These are phyloP conservation scores for Penicillium sp. DNA, from an alignment of 2,329 filamentous ascomycete genomes.

Conservation along the genomic window DNA sequence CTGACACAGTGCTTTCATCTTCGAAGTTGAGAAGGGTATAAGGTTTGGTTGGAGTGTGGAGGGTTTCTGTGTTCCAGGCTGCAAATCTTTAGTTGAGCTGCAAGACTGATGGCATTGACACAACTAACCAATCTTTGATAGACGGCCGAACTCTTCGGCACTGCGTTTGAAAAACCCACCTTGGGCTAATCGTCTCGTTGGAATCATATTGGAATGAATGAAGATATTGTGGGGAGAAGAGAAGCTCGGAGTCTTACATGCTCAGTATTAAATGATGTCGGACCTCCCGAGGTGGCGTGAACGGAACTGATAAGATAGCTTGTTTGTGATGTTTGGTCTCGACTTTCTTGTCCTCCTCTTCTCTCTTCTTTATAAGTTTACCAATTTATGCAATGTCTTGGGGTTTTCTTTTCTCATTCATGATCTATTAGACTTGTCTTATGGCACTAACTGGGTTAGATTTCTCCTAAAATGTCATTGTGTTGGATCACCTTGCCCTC, in stretches of 20 bases:
- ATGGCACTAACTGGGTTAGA: no score
- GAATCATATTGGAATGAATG: conserved; percentile 34
- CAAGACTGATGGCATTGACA: conserved; percentile 3
- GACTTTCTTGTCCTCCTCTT: background rate
- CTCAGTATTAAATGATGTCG: conserved; percentile 13
- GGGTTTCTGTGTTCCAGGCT: conserved; percentile 45
- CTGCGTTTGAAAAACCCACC: conserved; percentile 58
- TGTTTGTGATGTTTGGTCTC: background rate
- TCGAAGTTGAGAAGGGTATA: conserved; percentile 44
- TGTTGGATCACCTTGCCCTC: no score
- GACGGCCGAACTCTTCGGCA: conserved; percentile 58
- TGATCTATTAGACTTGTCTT: no score
- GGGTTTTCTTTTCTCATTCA: no score
- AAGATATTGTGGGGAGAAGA: background rate
- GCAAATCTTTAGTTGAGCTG: conserved; percentile 5
- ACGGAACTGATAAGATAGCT: conserved; percentile 22
- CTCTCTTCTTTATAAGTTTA: background rate
- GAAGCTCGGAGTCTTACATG: background rate
- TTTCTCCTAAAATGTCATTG: no score
- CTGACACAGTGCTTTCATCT: conserved; percentile 34
- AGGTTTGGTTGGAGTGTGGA: conserved; percentile 40
- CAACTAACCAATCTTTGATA: conserved; percentile 54
- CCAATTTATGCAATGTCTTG: no score
- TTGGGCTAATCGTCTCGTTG: conserved; percentile 41
- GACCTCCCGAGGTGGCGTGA: conserved; percentile 21